Evolutionary conservation across 495 filamentous ascomycete species (phyloP).

Genomic region (Cudoniella acicularis): DNA sequence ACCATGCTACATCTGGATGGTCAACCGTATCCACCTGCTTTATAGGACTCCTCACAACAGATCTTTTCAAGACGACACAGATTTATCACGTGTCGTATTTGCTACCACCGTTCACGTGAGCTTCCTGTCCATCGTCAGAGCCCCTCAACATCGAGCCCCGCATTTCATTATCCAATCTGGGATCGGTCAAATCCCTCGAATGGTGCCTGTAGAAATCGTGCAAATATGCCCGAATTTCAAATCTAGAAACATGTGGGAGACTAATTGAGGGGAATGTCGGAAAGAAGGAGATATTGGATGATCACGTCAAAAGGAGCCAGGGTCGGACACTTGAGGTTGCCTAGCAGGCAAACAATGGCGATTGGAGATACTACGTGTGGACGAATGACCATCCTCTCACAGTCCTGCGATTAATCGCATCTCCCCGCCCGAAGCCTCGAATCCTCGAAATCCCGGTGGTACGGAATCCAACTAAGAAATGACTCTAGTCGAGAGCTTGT

Average conservation of each 20-base stretch:
- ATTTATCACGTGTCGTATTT: neutral
- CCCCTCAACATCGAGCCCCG: neutral
- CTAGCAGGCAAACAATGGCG: neutral
- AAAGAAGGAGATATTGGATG: neutral
- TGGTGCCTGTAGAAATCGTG: neutral
- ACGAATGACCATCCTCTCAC: no score
- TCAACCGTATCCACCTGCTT: no score
- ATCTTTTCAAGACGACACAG: no score
- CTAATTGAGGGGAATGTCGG: neutral
- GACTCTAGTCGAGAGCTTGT: neutral
- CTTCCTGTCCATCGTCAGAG: no score
- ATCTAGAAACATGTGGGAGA: no score
- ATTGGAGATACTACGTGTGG: no score
- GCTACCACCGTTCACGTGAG: conserved; percentile 1
- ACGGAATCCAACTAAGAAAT: neutral
- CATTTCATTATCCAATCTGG: conserved; percentile 8
- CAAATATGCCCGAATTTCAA: neutral
- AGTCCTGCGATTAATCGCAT: no score
- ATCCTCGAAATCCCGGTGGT: neutral
- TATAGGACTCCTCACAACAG: no score
- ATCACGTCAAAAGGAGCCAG: neutral
- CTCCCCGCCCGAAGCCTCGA: neutral
- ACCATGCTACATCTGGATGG: no score
- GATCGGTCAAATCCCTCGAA: no score
- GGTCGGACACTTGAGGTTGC: neutral